A percentile compares a stretch with the other conserved stretches of the same genome.
phyloP scores from a whole-genome alignment of 2,329 filamentous ascomycete genomes.

The Fusarium sp. region DNA sequence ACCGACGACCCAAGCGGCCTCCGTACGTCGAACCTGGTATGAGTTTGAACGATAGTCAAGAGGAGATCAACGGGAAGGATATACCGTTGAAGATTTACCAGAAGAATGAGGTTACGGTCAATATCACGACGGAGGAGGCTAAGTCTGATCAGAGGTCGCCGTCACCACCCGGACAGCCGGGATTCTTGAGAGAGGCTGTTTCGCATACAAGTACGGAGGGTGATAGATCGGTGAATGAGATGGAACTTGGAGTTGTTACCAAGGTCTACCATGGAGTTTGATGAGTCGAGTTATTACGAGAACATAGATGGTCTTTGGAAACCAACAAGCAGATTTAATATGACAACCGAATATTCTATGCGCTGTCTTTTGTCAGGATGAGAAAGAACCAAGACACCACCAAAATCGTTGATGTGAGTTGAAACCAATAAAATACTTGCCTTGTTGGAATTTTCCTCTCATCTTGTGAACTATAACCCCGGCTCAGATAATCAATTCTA shows the following conservation, averaged over 20 bases:
- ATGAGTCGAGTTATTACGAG: neutral
- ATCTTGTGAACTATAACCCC: too few relatives aligned
- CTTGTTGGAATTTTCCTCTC: too few relatives aligned
- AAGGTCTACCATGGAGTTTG: conserved; percentile 44
- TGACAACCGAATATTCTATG: too few relatives aligned
- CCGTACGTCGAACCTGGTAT: conserved; percentile 35
- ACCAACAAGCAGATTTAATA: neutral
- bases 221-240: conserved; percentile 25
- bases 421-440: too few relatives aligned
- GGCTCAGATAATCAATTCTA: too few relatives aligned
- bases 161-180: neutral
- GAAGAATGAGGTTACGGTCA: conserved; percentile 50
- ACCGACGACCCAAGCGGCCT: conserved; percentile 3
- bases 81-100: conserved; percentile 55
- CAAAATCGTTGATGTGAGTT: too few relatives aligned
- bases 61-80: conserved; percentile 51
- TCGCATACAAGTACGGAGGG: conserved; percentile 15
- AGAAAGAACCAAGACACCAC: too few relatives aligned
- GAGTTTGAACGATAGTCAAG: conserved; percentile 51
- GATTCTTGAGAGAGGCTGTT: conserved; percentile 1
- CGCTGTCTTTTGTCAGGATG: too few relatives aligned
- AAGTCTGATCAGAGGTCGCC: conserved; percentile 7
- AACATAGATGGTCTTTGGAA: neutral
- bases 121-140: conserved; percentile 40
- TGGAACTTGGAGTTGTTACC: conserved; percentile 43